Percentiles rank a stretch among this genome's conserved stretches.
phyloP scores from a whole-genome alignment of 305 asterid species.

The Fraxinus dipetala region DNA sequence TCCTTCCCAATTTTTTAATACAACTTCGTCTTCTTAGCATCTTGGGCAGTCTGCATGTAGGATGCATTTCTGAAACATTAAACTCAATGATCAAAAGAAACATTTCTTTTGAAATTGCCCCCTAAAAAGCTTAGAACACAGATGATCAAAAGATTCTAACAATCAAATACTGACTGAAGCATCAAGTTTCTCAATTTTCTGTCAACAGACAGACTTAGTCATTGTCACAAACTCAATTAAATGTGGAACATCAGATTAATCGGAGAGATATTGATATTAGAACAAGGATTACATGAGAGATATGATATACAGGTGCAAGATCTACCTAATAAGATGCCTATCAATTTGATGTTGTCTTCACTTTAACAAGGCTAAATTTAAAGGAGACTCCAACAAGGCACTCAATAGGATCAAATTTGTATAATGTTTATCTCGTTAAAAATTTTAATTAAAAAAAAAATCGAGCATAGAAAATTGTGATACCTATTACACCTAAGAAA shows the following conservation, averaged over 20 bases:
- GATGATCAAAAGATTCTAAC: slow-evolving; percentile 5
- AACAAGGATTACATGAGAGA: background rate
- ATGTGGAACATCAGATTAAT: background rate
- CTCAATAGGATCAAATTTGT: background rate
- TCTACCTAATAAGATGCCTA: background rate
- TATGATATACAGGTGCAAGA: background rate
- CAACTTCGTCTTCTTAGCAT: slow-evolving; percentile 75
- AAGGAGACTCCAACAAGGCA: background rate
- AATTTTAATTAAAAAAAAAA: background rate
- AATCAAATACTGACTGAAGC: background rate
- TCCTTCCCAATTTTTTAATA: slow-evolving; percentile 80
- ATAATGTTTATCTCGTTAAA: background rate
- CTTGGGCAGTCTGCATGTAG: slow-evolving; percentile 67
- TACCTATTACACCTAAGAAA: background rate
- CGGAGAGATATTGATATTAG: background rate
- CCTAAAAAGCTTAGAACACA: background rate
- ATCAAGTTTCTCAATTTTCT: background rate
- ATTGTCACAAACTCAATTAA: background rate
- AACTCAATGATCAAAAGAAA: background rate
- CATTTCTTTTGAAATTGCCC: background rate
- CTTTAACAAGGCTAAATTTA: background rate
- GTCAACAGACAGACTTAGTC: background rate
- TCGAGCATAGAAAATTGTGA: background rate
- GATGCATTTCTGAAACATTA: slow-evolving; percentile 16
- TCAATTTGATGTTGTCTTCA: background rate